phyloP scores from a whole-genome alignment of 2,329 filamentous ascomycete species.

The Thelonectria discophora region DNA sequence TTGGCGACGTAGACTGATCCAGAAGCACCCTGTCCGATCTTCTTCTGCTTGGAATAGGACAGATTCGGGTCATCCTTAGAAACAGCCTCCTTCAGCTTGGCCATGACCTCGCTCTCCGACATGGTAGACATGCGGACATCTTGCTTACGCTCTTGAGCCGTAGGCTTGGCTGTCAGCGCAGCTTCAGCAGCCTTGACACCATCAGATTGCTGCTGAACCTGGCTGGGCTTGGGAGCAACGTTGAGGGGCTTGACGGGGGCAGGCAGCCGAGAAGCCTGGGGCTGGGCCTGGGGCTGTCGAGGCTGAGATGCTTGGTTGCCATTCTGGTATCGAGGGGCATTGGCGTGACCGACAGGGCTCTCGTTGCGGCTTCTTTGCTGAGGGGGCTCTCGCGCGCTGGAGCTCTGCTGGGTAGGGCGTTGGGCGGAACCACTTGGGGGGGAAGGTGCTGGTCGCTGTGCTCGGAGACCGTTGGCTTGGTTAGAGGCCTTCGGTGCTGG shows the following conservation, averaged over 20 bases:
- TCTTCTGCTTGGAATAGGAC: slow-evolving; percentile 99
- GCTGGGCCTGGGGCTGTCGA: slow-evolving; percentile 57
- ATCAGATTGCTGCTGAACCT: slow-evolving; percentile 63
- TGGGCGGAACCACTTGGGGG: slow-evolving; percentile 54
- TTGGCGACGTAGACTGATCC: slow-evolving; percentile 98
- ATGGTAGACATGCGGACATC: slow-evolving; percentile 99
- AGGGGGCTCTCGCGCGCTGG: slow-evolving; percentile 54
- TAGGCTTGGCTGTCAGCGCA: slow-evolving; percentile 84
- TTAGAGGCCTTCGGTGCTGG: slow-evolving; percentile 71
- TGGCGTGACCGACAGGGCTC: slow-evolving; percentile 55
- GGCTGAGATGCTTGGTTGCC: slow-evolving; percentile 60
- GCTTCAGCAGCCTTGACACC: slow-evolving; percentile 89
- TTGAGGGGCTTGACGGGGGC: slow-evolving; percentile 81
- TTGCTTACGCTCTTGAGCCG: slow-evolving; percentile 78
- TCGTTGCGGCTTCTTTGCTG: slow-evolving; percentile 59
- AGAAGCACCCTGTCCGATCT: slow-evolving; percentile 98
- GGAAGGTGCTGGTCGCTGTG: slow-evolving; percentile 86
- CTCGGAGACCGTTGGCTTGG: slow-evolving; percentile 66
- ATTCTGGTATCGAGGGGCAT: slow-evolving; percentile 67
- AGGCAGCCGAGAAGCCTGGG: slow-evolving; percentile 60
- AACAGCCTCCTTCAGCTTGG: slow-evolving; percentile 90
- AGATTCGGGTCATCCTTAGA: slow-evolving; percentile 94
- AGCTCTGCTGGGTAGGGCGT: slow-evolving; percentile 63
- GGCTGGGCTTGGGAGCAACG: slow-evolving; percentile 72
- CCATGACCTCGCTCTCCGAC: slow-evolving; percentile 97